Conservation (phyloP, 352 stramenopile species). For the Peronosclerospora sorghi region DNA sequence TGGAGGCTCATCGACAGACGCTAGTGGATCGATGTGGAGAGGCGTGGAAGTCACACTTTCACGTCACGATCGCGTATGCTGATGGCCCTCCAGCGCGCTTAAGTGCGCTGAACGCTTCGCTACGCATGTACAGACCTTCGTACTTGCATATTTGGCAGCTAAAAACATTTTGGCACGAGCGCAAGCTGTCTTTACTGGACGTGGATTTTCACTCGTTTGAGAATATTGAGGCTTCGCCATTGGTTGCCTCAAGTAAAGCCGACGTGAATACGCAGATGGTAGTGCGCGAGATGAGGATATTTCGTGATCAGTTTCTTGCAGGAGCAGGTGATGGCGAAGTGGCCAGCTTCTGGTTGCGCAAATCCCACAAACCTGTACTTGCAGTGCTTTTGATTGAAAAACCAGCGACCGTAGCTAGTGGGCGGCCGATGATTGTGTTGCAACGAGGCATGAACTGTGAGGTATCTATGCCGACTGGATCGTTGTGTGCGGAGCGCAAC, state of each 20-base stretch:
- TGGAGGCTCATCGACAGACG: conserved; percentile 91
- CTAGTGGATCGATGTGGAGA: conserved; percentile 86
- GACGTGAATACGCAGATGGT: conserved; percentile 79
- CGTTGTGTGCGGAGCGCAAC: conserved; percentile 95
- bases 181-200: conserved; percentile 90
- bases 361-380: conserved; percentile 96
- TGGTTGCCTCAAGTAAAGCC: conserved; percentile 71
- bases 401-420: conserved; percentile 26
- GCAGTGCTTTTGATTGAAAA: conserved; percentile 94
- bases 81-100: conserved; percentile 92
- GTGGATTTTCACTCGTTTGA: conserved; percentile 96
- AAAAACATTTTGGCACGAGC: conserved; percentile 98
- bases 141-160: conserved; percentile 98
- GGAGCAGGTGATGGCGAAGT: conserved; percentile 83
- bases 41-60: conserved; percentile 91
- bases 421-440: conserved; percentile 44
- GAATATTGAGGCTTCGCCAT: conserved; percentile 93
- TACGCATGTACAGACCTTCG: conserved; percentile 90
- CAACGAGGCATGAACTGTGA: conserved; percentile 99
- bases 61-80: conserved; percentile 93
- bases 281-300: conserved; percentile 88
- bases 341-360: conserved; percentile 94
- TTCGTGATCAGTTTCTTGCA: conserved; percentile 76
- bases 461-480: conserved; percentile 93
- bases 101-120: conserved; percentile 91